Base-by-base conservation (phyloP, 2,329 filamentous ascomycete genomes). In the Sphaerulina populicola region DNA sequence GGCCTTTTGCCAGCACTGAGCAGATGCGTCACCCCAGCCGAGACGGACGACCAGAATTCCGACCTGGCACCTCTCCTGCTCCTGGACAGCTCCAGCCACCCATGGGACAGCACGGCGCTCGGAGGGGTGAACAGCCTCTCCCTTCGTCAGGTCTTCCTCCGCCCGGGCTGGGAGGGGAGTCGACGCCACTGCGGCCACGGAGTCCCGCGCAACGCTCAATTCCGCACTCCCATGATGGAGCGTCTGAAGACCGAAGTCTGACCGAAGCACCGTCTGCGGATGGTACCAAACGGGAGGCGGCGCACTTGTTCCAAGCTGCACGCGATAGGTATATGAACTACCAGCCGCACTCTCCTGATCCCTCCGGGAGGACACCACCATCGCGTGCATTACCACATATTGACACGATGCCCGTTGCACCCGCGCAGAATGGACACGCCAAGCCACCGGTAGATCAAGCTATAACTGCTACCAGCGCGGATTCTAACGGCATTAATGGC, bases 11-110 rank as follows among this genome's bases (percentile, higher is more conserved):
- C 12, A 66, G 66, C 51, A 60, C 60, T 4, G 66, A 69, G 37
- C 65, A 64, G n/a, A 63, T 68, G 58, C 66, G 66, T 21, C 50
- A 60, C 23, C 53, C 56, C 6, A 65, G 62, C 55, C 53, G 64
- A 18, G 63, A 66, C 36, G 53, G 40, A 10, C 47, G 52, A 48
- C 43, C 56, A 47, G 56, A 62, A 6, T 49, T 53, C 23, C 54
- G 63, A 35, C 60, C 62, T 27, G 62, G 60, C 8, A 64, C 62
- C 3, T 59, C 61, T 12, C 60, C 61, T 29, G 57, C 44, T 7
- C 59, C 59, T 23, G 56, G 54, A 27, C 42, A 44, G 27, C 40
- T 40, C 12, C 47, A 50, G 23, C 46, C 37, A 27, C 18, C 40
- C 18, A 15, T 42, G 4, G 46, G 46, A 33, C 38, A 41, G 38